Conservation (phyloP, 2,329 filamentous ascomycete genomes). For the Fonsecaea pugnacius region DNA sequence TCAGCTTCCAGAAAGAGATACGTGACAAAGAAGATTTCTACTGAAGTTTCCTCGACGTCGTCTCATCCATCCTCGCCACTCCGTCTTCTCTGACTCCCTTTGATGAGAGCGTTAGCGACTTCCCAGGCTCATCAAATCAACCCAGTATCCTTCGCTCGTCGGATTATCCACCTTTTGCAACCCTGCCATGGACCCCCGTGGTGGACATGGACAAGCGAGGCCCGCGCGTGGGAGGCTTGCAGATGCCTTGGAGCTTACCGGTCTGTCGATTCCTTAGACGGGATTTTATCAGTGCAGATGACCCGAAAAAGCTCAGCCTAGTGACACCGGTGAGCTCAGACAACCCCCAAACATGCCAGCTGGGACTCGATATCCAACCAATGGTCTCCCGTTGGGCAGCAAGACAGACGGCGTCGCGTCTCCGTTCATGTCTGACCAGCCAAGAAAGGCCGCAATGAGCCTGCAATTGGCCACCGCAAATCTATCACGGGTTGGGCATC, state of each 20-base stretch:
- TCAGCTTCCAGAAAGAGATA: not conserved
- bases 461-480: constrained; percentile 10
- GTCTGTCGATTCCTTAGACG: not conserved
- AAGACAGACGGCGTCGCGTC: constrained; percentile 11
- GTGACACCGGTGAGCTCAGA: constrained; percentile 16
- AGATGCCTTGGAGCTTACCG: constrained; percentile 11
- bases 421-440: constrained; percentile 2
- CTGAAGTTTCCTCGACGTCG: not conserved
- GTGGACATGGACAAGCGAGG: constrained; percentile 19
- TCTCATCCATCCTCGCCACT: not conserved
- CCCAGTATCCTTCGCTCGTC: not conserved
- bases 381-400: constrained; percentile 19
- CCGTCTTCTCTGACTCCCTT: not conserved
- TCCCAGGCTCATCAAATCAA: not conserved
- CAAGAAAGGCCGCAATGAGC: constrained; percentile 14
- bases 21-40: not conserved
- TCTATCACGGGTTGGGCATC: constrained; percentile 14
- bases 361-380: constrained; percentile 8
- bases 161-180: not conserved
- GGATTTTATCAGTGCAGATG: constrained; percentile 12
- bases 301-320: constrained; percentile 14
- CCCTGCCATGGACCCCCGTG: constrained; percentile 1
- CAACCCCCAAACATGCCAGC: constrained; percentile 16
- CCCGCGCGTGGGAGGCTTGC: constrained; percentile 15
- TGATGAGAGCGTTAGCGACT: not conserved